Evolutionary conservation across 2,329 filamentous ascomycete genomes (phyloP), one percentile per base, ranked within the genome.

Genomic region (Fusarium odoratissimum): DNA sequence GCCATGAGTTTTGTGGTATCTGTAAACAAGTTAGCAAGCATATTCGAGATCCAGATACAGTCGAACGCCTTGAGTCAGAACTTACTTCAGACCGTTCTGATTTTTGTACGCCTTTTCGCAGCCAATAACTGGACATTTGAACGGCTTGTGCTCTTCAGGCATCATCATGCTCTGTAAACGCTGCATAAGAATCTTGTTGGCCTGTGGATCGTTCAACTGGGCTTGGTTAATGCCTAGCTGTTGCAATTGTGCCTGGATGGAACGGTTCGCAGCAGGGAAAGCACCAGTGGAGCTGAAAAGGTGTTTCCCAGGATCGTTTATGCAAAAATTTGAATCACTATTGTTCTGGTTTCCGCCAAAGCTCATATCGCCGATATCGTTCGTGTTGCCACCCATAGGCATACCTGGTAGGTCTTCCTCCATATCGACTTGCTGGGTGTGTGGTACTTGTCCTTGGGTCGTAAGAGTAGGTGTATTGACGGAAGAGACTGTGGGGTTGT

Each of bases 51-150:
- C 21, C 6, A 54, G 30, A 11, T 16, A 16, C 31, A 16, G 10
- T 17, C 70, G 55, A n/a, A 56, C 35, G 40, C 25, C 21, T 23
- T 9, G 28, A 13, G 13, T 17, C n/a, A 30, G 19, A 69, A 84
- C 86, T 76, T 94, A 99, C 89, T 98, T 99, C 63, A 99, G 87
- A 55, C 96, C 96, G 76, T 99, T 99, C 81, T 98, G 96, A 82
- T 99, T 99, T 88, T 99, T 99, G 86, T 99, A 99, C 0, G 96
- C 95, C 86, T 99, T 99, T 82, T 98, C 96, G 79, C 96, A 99
- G 10, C 96, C 96, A 80, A 99, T 97, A 56, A 99, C 96, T 3
- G 96, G 96, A 79, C 96, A 99, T 81, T 95, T 93, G 87, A 97
- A 99, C 0, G 96, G 96, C 84, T 98, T 99, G 78, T 97, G 94